These are phyloP conservation scores for Cytospora mali DNA, from an alignment of 2,329 filamentous ascomycete species.

Conservation along the genomic window DNA sequence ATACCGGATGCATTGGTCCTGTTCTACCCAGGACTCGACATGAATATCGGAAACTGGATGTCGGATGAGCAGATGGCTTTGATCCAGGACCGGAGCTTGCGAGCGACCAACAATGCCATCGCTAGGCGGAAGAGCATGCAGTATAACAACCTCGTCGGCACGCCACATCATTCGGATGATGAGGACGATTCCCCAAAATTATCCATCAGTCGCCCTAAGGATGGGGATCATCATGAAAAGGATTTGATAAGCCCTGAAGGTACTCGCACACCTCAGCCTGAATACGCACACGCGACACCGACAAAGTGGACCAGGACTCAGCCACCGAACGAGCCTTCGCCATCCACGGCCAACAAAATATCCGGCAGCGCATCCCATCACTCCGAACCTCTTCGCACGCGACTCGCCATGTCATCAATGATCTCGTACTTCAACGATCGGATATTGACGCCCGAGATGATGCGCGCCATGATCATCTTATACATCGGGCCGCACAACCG, in stretches of 20 bases:
- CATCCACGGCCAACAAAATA: conserved; percentile 28
- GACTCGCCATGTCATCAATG: conserved; percentile 94
- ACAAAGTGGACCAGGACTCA: conserved; percentile 36
- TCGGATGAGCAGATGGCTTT: conserved; percentile 95
- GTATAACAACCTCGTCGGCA: conserved; percentile 81
- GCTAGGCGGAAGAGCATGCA: conserved; percentile 85
- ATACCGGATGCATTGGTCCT: conserved; percentile 79
- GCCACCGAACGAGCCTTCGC: conserved; percentile 28
- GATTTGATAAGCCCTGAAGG: conserved; percentile 29
- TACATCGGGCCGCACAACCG: conserved; percentile 94
- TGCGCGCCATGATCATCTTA: conserved; percentile 97
- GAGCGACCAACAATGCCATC: conserved; percentile 77
- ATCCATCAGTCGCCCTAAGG: conserved; percentile 27
- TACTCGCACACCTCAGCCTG: conserved; percentile 46
- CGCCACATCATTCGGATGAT: conserved; percentile 79
- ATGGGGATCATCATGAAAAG: conserved; percentile 23
- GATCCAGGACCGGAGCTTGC: conserved; percentile 79
- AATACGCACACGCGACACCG: conserved; percentile 54
- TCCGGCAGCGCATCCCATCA: conserved; percentile 49
- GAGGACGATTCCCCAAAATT: conserved; percentile 55
- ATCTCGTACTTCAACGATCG: conserved; percentile 98
- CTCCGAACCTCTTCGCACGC: conserved; percentile 68
- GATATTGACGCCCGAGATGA: conserved; percentile 94
- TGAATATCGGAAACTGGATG: conserved; percentile 99
- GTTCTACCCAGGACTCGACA: conserved; percentile 87